A percentile compares a stretch with the other conserved stretches of the same genome.
Conservation (phyloP, 192 early-diverging fungal genomes). For the Umbelopsis sp. region DNA sequence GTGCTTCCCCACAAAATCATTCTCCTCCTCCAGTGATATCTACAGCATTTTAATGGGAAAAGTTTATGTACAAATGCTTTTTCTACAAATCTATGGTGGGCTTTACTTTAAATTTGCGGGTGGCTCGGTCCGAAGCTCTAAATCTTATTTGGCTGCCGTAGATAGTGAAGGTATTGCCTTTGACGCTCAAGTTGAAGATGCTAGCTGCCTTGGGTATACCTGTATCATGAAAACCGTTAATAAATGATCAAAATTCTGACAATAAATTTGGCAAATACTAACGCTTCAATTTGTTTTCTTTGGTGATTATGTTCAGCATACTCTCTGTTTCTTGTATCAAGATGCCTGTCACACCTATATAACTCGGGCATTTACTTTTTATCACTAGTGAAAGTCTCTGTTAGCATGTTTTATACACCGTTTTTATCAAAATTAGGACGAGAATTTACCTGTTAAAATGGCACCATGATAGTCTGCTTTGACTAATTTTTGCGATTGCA, state of each 20-base stretch:
- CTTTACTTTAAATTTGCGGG: conserved; percentile 73
- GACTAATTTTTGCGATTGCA: conserved; percentile 55
- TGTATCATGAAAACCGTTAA: conserved; percentile 23
- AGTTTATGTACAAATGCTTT: neutral
- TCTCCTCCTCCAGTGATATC: neutral
- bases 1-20: conserved; percentile 12
- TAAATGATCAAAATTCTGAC: no score
- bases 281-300: conserved; percentile 63
- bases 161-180: conserved; percentile 55
- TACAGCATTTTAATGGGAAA: neutral
- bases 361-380: conserved; percentile 76
- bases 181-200: conserved; percentile 57
- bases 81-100: conserved; percentile 62
- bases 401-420: neutral
- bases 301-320: conserved; percentile 78
- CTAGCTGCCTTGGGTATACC: conserved; percentile 74
- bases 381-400: conserved; percentile 46
- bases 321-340: conserved; percentile 89
- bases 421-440: neutral
- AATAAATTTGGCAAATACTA: conserved; percentile 26
- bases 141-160: conserved; percentile 81
- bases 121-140: conserved; percentile 70
- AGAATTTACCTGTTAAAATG: conserved; percentile 60
- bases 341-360: conserved; percentile 79
- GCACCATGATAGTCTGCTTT: conserved; percentile 92